Base-by-base conservation (phyloP, 164 flowering plant genomes). In the Cinnamomum chago region DNA sequence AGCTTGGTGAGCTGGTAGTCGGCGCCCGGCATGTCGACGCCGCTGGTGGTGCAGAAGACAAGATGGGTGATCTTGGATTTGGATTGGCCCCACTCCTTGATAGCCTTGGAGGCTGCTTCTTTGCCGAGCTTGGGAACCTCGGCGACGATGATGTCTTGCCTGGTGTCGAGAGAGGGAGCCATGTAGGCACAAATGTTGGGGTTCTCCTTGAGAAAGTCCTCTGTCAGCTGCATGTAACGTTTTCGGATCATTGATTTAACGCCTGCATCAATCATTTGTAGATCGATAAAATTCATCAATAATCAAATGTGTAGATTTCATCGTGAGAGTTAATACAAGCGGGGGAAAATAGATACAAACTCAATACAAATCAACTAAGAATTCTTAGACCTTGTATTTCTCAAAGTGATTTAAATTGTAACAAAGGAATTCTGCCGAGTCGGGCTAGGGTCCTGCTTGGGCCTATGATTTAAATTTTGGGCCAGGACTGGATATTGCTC, bases 81-180 rank as follows among this genome's bases (percentile, higher is more conserved):
- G 30, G 74, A 74, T 35, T 66, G 74, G 22, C 78, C 78, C 78
- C 78, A 76, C 69, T 76, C 78, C 74, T 71, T 76, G 30, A 76
- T 76, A 51, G 78, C 78, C 73, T 71, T 70, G 22, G 55, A 50
- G 18, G 78, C 78, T 2, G 78, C 78, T 62, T 76, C 78, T 65
- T 76, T 76, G 7, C 78, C 78, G n/a, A 76, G 74, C 51, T 62
- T 70, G 2, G 78, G 78, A 5, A 76, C 70, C 55, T 76, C 78
- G 50, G 60, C 73, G 23, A 76, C 70, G 70, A 76, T 73, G 64
- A 76, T 62, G 52, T 76, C 78, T 22, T 76, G 78, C 18, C 78
- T 64, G 15, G 78, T 74, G 33, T 76, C 78, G 12, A 76, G 70
- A 23, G 78, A 76, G n/a, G 78, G 74, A 14, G 74, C 73, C 78